A percentile compares a stretch with the other conserved stretches of the same genome.
phyloP scores from a whole-genome alignment of 129 eudicot genomes.

The Centella asiatica region DNA sequence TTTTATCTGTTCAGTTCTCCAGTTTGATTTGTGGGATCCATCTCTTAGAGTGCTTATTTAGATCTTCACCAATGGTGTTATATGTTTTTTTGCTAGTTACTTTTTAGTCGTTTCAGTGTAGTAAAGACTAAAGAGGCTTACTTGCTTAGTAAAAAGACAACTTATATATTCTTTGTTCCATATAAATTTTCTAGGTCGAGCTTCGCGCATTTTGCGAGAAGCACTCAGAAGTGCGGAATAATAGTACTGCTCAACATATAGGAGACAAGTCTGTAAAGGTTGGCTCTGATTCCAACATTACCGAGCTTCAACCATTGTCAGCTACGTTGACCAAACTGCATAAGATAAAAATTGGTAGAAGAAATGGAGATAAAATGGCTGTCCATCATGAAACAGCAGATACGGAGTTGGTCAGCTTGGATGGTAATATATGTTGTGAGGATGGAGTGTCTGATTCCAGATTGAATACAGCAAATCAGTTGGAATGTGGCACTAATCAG shows the following conservation, averaged over 20 bases:
- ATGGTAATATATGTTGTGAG: conserved; percentile 24
- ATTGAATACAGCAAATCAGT: conserved; percentile 28
- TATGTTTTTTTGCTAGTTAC: neutral
- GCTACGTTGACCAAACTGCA: conserved; percentile 14
- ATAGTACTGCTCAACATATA: conserved; percentile 13
- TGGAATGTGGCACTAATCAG: conserved; percentile 31
- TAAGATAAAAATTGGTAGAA: conserved; percentile 29
- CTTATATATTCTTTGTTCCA: neutral
- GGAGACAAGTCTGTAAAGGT: conserved; percentile 25
- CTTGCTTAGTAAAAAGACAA: neutral
- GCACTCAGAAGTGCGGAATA: conserved; percentile 56
- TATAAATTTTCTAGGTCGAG: conserved; percentile 53
- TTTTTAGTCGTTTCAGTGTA: neutral
- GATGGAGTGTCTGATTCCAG: conserved; percentile 25
- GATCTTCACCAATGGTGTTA: neutral
- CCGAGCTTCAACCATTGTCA: conserved; percentile 7
- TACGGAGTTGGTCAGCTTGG: conserved; percentile 19
- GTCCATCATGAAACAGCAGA: conserved; percentile 24
- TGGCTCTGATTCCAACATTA: conserved; percentile 19
- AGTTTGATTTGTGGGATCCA: no score
- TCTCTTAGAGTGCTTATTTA: neutral
- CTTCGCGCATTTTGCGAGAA: conserved; percentile 84
- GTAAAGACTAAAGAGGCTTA: neutral
- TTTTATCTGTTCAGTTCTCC: neutral
- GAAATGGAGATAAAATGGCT: conserved; percentile 31